Conservation (phyloP, 2,329 filamentous ascomycete species). For the Catunica adiposa region DNA sequence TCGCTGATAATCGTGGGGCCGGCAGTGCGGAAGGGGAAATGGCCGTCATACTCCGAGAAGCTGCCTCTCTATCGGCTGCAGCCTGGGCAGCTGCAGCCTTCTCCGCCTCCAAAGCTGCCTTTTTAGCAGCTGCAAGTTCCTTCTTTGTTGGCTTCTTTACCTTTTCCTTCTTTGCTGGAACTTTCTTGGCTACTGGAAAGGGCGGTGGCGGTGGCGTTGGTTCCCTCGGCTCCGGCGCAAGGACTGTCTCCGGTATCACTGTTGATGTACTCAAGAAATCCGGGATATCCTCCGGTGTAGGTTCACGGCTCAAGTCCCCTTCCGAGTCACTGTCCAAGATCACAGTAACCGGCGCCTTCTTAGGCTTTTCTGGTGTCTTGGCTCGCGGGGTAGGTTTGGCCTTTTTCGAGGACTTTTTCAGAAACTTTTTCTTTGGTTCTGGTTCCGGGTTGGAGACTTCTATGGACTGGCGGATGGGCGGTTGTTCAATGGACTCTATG, state of each 20-base stretch:
- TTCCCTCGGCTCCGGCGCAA: not conserved
- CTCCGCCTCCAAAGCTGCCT: no score
- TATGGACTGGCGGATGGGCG: not conserved
- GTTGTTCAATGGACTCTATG: not conserved
- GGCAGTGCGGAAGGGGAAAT: not conserved
- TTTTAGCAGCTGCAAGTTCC: not conserved
- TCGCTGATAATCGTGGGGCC: not conserved
- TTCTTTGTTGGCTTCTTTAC: not conserved
- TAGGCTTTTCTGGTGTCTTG: slow-evolving; percentile 6
- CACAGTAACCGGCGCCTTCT: not conserved
- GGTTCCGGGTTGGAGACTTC: not conserved
- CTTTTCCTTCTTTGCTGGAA: not conserved
- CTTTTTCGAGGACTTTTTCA: not conserved
- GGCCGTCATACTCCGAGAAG: not conserved
- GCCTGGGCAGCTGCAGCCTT: no score
- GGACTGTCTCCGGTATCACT: not conserved
- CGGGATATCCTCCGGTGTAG: not conserved
- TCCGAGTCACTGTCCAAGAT: slow-evolving; percentile 2
- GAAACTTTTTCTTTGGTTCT: not conserved
- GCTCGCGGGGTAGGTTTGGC: not conserved
- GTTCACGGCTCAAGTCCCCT: not conserved
- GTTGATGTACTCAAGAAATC: not conserved
- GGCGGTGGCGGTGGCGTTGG: not conserved
- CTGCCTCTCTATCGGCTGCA: not conserved
- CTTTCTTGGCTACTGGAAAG: not conserved